Conservation (phyloP, 2,329 filamentous ascomycete species). For the Stemphylium lycopersici region DNA sequence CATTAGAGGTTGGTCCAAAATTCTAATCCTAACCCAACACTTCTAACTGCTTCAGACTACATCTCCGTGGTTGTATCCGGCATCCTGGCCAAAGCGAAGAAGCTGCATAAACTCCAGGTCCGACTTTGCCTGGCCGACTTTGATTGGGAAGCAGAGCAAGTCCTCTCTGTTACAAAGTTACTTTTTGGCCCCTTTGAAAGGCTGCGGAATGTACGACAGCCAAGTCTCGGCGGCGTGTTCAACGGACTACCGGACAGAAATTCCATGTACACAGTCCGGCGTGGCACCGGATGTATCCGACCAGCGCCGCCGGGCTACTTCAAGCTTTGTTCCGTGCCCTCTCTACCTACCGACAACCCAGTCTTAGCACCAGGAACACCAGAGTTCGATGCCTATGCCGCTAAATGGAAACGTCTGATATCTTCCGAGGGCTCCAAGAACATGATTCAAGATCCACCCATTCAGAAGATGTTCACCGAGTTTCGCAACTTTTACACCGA, state of each 20-base stretch:
- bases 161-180: constrained; percentile 31
- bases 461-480: constrained; percentile 41
- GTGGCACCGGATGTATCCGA: background rate
- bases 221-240: constrained; percentile 33
- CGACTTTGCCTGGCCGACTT: constrained; percentile 36
- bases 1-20: constrained; percentile 29
- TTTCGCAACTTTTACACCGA: constrained; percentile 42
- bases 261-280: constrained; percentile 23
- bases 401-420: constrained; percentile 29
- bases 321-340: constrained; percentile 35
- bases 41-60: constrained; percentile 29
- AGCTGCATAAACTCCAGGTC: constrained; percentile 39
- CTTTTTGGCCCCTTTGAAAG: constrained; percentile 39
- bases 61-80: constrained; percentile 39
- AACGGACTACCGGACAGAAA: constrained; percentile 23
- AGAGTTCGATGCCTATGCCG: constrained; percentile 29
- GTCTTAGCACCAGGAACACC: constrained; percentile 22
- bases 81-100: constrained; percentile 35
- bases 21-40: too few species aligned
- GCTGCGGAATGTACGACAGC: constrained; percentile 39
- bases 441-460: constrained; percentile 27
- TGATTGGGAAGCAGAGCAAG: constrained; percentile 27
- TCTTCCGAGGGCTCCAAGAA: constrained; percentile 11
- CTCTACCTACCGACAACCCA: constrained; percentile 19
- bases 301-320: background rate